Conservation (phyloP, 2,329 filamentous ascomycete genomes). For the Juglanconis juglandina region DNA sequence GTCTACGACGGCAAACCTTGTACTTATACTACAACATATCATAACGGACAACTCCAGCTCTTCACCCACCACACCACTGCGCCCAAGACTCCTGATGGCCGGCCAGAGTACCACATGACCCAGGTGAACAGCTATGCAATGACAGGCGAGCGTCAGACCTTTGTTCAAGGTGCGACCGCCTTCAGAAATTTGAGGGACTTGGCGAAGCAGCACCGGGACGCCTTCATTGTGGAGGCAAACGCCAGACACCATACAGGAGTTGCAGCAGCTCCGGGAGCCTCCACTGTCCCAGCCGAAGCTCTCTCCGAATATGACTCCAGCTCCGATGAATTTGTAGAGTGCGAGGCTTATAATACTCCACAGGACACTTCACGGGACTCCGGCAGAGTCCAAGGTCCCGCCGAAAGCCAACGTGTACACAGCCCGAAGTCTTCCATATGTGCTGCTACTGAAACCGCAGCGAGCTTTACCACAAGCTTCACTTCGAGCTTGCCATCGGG, state of each 20-base stretch:
- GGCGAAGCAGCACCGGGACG: slow-evolving; percentile 34
- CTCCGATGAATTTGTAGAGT: not conserved
- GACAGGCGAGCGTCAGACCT: slow-evolving; percentile 27
- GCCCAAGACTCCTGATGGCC: too few species aligned
- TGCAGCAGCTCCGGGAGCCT: not conserved
- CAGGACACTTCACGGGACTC: not conserved
- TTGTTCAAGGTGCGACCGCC: slow-evolving; percentile 32
- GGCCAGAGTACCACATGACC: slow-evolving; percentile 43
- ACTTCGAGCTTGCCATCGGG: not conserved
- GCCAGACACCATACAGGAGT: slow-evolving; percentile 7
- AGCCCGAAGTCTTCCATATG: not conserved
- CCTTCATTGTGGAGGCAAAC: slow-evolving; percentile 32
- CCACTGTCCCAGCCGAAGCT: not conserved
- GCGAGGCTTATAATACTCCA: not conserved
- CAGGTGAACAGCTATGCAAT: slow-evolving; percentile 28
- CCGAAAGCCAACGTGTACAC: not conserved
- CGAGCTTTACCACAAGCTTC: not conserved
- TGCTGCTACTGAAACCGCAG: not conserved
- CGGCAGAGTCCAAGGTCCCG: not conserved
- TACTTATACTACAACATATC: slow-evolving; percentile 37
- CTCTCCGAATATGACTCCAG: not conserved
- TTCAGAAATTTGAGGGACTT: slow-evolving; percentile 39
- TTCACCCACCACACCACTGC: slow-evolving; percentile 35
- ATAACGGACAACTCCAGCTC: slow-evolving; percentile 33
- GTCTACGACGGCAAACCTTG: slow-evolving; percentile 37